Evolutionary conservation across 495 filamentous ascomycete genomes (phyloP).

Genomic region (Lasiosphaeris hirsuta): DNA sequence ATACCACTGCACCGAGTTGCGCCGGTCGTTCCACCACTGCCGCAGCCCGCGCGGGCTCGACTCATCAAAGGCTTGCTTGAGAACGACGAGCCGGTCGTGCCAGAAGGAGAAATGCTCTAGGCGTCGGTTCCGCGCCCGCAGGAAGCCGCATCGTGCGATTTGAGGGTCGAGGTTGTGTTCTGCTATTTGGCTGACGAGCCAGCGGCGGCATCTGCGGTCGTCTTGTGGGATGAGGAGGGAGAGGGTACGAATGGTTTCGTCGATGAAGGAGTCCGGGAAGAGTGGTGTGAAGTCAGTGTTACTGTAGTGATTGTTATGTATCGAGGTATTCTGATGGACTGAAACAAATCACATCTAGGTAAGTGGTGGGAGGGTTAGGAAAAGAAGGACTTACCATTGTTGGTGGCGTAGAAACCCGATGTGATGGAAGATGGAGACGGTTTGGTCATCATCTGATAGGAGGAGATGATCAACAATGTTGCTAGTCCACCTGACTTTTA

Average conservation of each 20-base stretch:
- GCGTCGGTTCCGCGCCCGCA: conserved; percentile 30
- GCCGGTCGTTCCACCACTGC: conserved; percentile 52
- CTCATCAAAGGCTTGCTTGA: conserved; percentile 54
- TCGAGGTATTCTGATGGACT: no score
- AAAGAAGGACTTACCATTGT: background rate
- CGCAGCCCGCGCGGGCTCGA: conserved; percentile 39
- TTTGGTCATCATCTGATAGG: conserved; percentile 36
- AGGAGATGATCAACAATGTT: conserved; percentile 44
- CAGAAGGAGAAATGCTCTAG: conserved; percentile 48
- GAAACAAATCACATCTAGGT: no score
- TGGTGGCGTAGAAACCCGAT: conserved; percentile 32
- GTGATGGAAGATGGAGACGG: conserved; percentile 42
- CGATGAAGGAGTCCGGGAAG: conserved; percentile 33
- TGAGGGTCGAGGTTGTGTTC: background rate
- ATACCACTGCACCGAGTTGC: conserved; percentile 52
- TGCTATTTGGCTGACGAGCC: conserved; percentile 12
- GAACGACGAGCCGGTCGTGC: conserved; percentile 48
- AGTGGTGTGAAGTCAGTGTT: background rate
- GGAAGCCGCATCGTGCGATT: conserved; percentile 4
- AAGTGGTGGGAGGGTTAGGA: background rate
- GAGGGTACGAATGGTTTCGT: conserved; percentile 46
- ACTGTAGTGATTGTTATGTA: background rate
- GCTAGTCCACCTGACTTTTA: conserved; percentile 39
- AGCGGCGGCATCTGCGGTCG: conserved; percentile 21
- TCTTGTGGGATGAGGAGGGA: conserved; percentile 43